Evolutionary conservation across 331 rosid genomes (phyloP), one percentile per base, ranked within the genome.

Genomic region (Rhamnella rubrinervis): DNA sequence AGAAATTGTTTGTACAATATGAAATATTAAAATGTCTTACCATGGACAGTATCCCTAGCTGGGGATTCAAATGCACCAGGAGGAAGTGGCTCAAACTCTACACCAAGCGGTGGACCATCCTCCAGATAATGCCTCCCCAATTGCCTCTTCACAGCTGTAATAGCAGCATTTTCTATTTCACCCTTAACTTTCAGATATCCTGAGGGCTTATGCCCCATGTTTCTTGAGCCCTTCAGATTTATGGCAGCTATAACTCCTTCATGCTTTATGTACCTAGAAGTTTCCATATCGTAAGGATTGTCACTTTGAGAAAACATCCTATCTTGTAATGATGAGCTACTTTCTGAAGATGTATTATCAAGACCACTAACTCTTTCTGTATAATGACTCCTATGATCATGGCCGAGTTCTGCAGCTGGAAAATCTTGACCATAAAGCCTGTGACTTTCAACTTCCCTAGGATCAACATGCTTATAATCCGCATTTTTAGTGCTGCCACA

Each of bases 111-210:
- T 18, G 98, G 98, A 75, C 98, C 98, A 83, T 93, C 92, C 80
- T 85, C 96, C 64, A 0, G 69, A 68, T 87, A 89, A 55, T 85
- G 81, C 80, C 75, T 75, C 65, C 98, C 98, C 77, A 93, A 71
- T 81, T 91, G 98, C 87, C 85, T 91, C 84, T 86, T 93, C 67
- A 93, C 98, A 55, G 95, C 95, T 68, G 91, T 93, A 70, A 93
- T 87, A 77, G 97, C 96, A 82, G 97, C 95, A 88, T 93, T 90
- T 80, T 91, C 98, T 69, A 83, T 85, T 80, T 93, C 98, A 3
- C 97, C 95, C 81, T 91, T 93, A 74, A 93, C 91, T 85, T 93
- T 93, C 86, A 93, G 78, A 79, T 88, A 93, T 70, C 98, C 98
- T 5, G 98, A 87, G 46, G 98, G 97, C 78, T 85, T 91, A 74